Conservation (phyloP, 805 yeast genomes). For the Sugiyamaella floridensis region DNA sequence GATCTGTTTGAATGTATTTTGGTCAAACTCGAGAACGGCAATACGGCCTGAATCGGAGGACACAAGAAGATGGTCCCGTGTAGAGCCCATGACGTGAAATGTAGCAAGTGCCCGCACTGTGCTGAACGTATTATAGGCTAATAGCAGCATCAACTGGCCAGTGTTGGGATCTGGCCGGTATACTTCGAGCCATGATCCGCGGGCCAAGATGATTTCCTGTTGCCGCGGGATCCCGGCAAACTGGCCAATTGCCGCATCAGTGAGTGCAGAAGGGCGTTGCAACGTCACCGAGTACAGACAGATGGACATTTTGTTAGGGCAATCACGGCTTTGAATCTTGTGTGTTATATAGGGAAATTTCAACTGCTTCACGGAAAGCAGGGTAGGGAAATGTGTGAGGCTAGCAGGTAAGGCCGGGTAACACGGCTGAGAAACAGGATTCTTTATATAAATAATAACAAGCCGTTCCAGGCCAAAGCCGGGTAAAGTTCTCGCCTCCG, state of each 20-base stretch:
- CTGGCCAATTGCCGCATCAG: slow-evolving; percentile 56
- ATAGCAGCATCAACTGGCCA: slow-evolving; percentile 45
- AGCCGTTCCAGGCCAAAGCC: too few relatives aligned
- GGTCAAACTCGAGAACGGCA: slow-evolving; percentile 43
- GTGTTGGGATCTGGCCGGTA: slow-evolving; percentile 46
- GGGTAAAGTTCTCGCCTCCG: too few relatives aligned
- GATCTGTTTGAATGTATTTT: slow-evolving; percentile 36
- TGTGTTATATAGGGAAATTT: neutral
- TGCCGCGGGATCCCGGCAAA: slow-evolving; percentile 47
- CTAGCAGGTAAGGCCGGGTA: neutral
- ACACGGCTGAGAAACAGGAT: too few relatives aligned
- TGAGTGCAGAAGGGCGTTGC: slow-evolving; percentile 49
- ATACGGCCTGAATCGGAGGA: slow-evolving; percentile 79
- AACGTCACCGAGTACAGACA: slow-evolving; percentile 63
- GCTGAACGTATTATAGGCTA: slow-evolving; percentile 48
- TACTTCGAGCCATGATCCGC: slow-evolving; percentile 48
- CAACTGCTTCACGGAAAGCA: neutral
- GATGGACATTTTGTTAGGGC: slow-evolving; percentile 5
- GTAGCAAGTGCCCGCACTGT: slow-evolving; percentile 47
- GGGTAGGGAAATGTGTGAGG: neutral
- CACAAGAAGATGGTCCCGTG: slow-evolving; percentile 52
- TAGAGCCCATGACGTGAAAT: slow-evolving; percentile 47
- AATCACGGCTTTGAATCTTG: too few relatives aligned
- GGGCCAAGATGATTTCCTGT: slow-evolving; percentile 59
- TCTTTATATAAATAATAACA: too few relatives aligned